Evolutionary conservation across 768 basidiomycete species (phyloP), one percentile per base, ranked within the genome.

Genomic region (Naganishia antarctica): DNA sequence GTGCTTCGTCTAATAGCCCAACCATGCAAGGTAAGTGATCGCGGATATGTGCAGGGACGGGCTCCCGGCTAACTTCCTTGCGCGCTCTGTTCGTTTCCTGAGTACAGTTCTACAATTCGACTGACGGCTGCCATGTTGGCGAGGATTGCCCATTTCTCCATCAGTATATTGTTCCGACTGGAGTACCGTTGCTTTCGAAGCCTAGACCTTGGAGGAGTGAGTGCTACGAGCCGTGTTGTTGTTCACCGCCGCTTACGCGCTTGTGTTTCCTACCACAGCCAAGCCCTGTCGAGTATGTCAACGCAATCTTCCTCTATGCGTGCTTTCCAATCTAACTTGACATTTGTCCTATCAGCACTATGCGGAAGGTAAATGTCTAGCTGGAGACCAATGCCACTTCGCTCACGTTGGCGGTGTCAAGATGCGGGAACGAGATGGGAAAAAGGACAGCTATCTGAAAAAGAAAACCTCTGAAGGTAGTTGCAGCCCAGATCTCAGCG

Each of bases 81-180:
- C n/a, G n/a, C n/a, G n/a, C n/a, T n/a, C n/a, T n/a, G n/a, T n/a
- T n/a, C n/a, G n/a, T n/a, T n/a, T n/a, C n/a, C n/a, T n/a, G n/a
- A n/a, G n/a, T n/a, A n/a, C 71, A 75, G 69, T 77, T 76, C 64
- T 77, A 63, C 71, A 77, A 77, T 64, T 76, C 74, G 1, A 46
- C 70, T 3, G 44, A 47, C 25, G 76, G 76, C 11, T 77, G 76
- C 34, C 51, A 31, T 29, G 71, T 70, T 46, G 74, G 73, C 21
- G 59, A 66, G 0, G 26, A 49, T 6, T 77, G 76, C 60, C 45
- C 58, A 2, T 77, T 75, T 68, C 61, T 77, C 21, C 76, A 77
- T 48, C 68, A 70, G 4, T 66, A 68, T 11, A 73, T 76, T 21
- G 69, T 77, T 11, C 76, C 74, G 5, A 31, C 62, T 3, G 59